Evolutionary conservation across 2,329 filamentous ascomycete genomes (phyloP).

Genomic region (Pseudogymnoascus sp.): DNA sequence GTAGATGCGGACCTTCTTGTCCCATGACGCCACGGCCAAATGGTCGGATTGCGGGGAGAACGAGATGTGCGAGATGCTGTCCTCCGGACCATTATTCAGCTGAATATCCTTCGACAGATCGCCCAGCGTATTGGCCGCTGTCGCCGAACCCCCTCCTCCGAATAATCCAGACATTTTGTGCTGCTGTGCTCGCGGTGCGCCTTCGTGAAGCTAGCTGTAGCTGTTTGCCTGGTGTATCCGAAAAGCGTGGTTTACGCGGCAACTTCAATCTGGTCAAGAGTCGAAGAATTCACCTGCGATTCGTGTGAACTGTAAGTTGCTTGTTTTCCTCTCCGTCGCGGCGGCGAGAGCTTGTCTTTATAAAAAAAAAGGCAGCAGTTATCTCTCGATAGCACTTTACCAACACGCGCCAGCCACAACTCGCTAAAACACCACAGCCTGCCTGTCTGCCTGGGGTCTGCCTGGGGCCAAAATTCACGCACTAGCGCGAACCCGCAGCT

Average conservation of each 20-base stretch:
- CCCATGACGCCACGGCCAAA: constrained; percentile 88
- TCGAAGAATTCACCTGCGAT: neutral
- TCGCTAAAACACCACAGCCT: neutral
- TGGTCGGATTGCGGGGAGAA: constrained; percentile 76
- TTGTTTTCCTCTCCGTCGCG: neutral
- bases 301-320: neutral
- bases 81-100: constrained; percentile 69
- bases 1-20: constrained; percentile 96
- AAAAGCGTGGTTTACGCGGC: neutral
- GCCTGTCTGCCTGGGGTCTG: constrained; percentile 2
- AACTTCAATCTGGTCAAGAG: neutral
- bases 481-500: constrained; percentile 2
- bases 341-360: neutral
- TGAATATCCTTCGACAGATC: constrained; percentile 86
- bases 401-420: neutral
- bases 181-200: neutral
- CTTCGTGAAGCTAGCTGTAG: neutral
- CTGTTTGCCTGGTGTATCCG: neutral
- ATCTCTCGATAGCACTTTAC: constrained; percentile 5
- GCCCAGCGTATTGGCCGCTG: constrained; percentile 66
- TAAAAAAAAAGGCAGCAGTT: neutral
- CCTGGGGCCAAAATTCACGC: constrained; percentile 1
- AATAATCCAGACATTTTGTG: constrained; percentile 57
- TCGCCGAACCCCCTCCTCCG: constrained; percentile 36
- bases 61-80: constrained; percentile 78